Conservation (phyloP, 176 grass and related monocot species). For the Oryza glumipatula region DNA sequence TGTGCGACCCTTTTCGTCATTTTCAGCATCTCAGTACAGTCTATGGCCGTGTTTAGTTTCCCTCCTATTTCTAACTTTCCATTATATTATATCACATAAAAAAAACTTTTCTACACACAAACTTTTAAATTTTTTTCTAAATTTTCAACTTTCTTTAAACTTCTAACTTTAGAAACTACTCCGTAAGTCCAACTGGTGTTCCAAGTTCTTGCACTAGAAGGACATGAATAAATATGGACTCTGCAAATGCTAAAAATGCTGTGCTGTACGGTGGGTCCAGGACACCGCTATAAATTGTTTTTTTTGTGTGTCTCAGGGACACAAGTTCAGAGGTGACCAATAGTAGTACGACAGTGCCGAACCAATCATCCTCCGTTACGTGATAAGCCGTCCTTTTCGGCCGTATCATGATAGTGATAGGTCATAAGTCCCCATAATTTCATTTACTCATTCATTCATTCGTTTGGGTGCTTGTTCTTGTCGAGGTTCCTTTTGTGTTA, state of each 20-base stretch:
- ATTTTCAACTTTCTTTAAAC: too few relatives aligned
- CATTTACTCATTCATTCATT: not conserved
- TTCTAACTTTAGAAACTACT: too few relatives aligned
- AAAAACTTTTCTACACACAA: too few relatives aligned
- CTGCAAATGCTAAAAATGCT: slow-evolving; percentile 25
- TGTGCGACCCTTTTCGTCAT: not conserved
- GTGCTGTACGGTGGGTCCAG: slow-evolving; percentile 8
- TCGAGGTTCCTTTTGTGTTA: not conserved
- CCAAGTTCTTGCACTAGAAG: slow-evolving; percentile 20
- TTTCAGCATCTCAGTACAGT: not conserved
- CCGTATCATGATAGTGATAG: slow-evolving; percentile 7
- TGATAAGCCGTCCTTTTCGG: not conserved
- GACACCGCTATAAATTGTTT: not conserved
- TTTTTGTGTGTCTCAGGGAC: not conserved
- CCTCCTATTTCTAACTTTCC: too few relatives aligned
- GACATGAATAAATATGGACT: slow-evolving; percentile 36
- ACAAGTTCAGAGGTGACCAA: slow-evolving; percentile 1
- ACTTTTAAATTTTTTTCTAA: too few relatives aligned
- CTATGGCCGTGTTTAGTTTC: not conserved
- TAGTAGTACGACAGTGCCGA: not conserved
- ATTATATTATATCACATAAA: too few relatives aligned
- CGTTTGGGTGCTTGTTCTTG: slow-evolving; percentile 6
- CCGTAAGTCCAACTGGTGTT: not conserved
- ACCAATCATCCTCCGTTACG: not conserved
- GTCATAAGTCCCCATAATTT: slow-evolving; percentile 19